Base-by-base conservation (phyloP, 345 rosid genomes). In the Arabidopsis arenosa region DNA sequence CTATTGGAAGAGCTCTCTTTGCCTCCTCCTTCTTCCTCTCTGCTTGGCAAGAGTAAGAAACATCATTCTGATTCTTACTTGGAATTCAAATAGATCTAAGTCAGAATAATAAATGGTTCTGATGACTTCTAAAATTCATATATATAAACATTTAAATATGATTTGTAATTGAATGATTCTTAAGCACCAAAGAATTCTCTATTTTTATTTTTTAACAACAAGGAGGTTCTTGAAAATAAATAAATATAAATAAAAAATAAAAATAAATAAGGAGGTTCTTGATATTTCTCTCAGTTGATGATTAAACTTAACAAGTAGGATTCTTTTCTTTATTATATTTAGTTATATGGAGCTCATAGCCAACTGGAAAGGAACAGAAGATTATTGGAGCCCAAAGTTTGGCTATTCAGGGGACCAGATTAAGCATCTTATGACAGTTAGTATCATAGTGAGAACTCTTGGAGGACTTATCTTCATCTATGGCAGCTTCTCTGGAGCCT, bases 401-500 rank as follows among this genome's bases (percentile, higher is more conserved):
- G 78, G 81, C 0, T 72, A 78, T 52, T 78, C 81, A 66, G 77
- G 68, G 49, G 68, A 78, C 3, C 77, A 72, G 43, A 58, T 72
- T 66, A 78, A 78, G 68, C 68, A 72, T 66, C 68, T 78, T 21
- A 52, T 78, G 63, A 8, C 43, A 32, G 43, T 78, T 72, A 43
- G 74, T 78, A 32, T 78, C 47, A n/a, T 78, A 36, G 72, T 72
- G 63, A 78, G n/a, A 14, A 72, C 53, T 0, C 58, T 78, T 72
- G 81, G 81, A 21, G 81, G 81, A 40, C 49, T 78, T 12, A 72
- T 72, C 43, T 78, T 78, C 68, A 60, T 78, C 41, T 65, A 78
- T 60, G 81, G 81, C 49, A 78, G 77, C 69, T 78, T 72, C 68
- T 78, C 66, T 59, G 81, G 81, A 32, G 81, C 81, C 17, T 72